phyloP scores from a whole-genome alignment of 2,329 filamentous ascomycete species.

The Phialocephala sp. region DNA sequence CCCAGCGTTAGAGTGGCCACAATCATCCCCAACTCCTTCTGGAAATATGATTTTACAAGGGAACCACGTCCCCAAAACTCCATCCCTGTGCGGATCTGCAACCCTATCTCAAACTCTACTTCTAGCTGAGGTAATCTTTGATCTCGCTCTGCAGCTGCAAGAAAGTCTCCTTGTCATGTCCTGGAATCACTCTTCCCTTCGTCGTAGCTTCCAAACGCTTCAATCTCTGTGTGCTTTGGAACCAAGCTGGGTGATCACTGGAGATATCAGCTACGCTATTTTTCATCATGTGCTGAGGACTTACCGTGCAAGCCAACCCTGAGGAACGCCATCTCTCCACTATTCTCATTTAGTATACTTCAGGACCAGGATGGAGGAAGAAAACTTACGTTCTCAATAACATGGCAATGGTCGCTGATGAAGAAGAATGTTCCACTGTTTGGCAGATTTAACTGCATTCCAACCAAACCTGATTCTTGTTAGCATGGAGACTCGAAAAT shows the following conservation, averaged over 20 bases:
- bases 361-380: background rate
- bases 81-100: background rate
- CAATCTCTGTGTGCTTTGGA: slow-evolving; percentile 42
- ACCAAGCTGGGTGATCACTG: slow-evolving; percentile 44
- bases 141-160: slow-evolving; percentile 37
- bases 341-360: slow-evolving; percentile 14
- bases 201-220: slow-evolving; percentile 42
- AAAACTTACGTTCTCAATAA: slow-evolving; percentile 40
- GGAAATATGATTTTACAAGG: no score
- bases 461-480: slow-evolving; percentile 34
- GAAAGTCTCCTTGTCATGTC: slow-evolving; percentile 40
- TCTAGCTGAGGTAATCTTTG: slow-evolving; percentile 33
- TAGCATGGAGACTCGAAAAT: background rate
- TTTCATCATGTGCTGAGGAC: background rate
- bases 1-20: background rate
- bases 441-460: slow-evolving; percentile 44
- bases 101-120: background rate
- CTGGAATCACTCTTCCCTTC: slow-evolving; percentile 37
- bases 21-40: background rate
- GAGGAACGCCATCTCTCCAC: slow-evolving; percentile 41
- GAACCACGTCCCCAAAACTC: background rate
- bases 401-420: slow-evolving; percentile 44
- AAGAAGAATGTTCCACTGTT: slow-evolving; percentile 44
- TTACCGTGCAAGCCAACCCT: slow-evolving; percentile 44
- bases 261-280: slow-evolving; percentile 4